Percentiles rank a stretch among this genome's conserved stretches.
Evolutionary conservation across 768 basidiomycete species (phyloP).

Genomic region (Agaricus subrufescens): DNA sequence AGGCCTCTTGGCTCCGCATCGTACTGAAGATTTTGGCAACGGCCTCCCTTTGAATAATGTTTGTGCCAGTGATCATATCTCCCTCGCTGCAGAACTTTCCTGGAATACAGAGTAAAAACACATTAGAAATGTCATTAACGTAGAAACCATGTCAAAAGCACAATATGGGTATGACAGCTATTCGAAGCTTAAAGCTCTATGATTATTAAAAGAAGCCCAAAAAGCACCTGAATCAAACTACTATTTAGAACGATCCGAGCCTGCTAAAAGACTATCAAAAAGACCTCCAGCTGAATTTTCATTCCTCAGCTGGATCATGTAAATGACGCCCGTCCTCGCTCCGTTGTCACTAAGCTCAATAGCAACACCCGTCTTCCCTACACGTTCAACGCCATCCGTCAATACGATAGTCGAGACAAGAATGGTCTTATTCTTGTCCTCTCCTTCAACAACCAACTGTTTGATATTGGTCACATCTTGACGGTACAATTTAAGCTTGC

Average conservation of each 20-base stretch:
- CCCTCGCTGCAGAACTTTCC: constrained; percentile 62
- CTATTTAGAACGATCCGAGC: constrained; percentile 64
- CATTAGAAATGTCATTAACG: not conserved
- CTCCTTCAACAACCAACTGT: constrained; percentile 92
- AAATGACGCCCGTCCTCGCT: constrained; percentile 87
- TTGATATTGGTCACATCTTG: constrained; percentile 87
- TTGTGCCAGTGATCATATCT: constrained; percentile 85
- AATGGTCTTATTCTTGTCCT: constrained; percentile 67
- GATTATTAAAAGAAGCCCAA: not conserved
- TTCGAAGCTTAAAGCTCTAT: constrained; percentile 2
- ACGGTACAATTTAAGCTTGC: constrained; percentile 81
- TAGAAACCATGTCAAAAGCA: no score
- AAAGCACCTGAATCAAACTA: not conserved
- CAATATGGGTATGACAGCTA: not conserved
- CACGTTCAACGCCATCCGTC: constrained; percentile 94
- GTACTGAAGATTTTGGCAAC: constrained; percentile 48
- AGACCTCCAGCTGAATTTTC: constrained; percentile 81
- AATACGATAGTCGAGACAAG: constrained; percentile 95
- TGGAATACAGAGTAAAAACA: constrained; percentile 18
- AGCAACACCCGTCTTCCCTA: constrained; percentile 98
- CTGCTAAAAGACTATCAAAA: constrained; percentile 82
- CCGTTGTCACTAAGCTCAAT: constrained; percentile 93
- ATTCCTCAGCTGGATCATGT: constrained; percentile 95
- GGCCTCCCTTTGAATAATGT: constrained; percentile 80
- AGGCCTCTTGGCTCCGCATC: constrained; percentile 61